phyloP scores from a whole-genome alignment of 305 asterid species.

The Rubia balearica region DNA sequence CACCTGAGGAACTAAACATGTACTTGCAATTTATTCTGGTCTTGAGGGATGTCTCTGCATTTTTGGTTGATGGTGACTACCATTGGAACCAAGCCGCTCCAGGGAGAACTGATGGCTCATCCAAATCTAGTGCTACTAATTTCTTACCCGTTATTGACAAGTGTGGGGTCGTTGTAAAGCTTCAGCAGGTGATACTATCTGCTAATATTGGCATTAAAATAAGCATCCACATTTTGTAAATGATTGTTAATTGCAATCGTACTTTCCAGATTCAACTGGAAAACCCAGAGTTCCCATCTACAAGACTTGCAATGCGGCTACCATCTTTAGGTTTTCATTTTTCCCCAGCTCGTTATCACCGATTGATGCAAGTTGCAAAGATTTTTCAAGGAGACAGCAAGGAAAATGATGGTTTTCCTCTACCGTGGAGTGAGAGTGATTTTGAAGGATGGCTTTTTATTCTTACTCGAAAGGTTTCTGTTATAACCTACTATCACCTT shows the following conservation, averaged over 20 bases:
- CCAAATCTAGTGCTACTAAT: constrained; percentile 38
- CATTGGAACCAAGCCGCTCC: constrained; percentile 53
- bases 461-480: constrained; percentile 69
- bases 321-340: constrained; percentile 85
- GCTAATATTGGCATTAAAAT: background rate
- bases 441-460: constrained; percentile 78
- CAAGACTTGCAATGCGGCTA: constrained; percentile 75
- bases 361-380: constrained; percentile 80
- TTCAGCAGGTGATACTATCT: constrained; percentile 67
- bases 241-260: background rate
- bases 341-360: constrained; percentile 97
- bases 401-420: constrained; percentile 37
- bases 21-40: constrained; percentile 83
- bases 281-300: constrained; percentile 67
- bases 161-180: constrained; percentile 83
- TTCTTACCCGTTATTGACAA: constrained; percentile 79
- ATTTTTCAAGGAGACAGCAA: constrained; percentile 56
- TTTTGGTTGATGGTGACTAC: constrained; percentile 90
- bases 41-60: constrained; percentile 89
- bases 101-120: constrained; percentile 29
- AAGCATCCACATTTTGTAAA: background rate
- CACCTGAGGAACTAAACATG: constrained; percentile 69
- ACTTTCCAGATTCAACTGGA: constrained; percentile 67
- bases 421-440: constrained; percentile 92
- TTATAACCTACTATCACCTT: background rate